Percentiles rank a stretch among this genome's conserved stretches.
Evolutionary conservation across 2,329 filamentous ascomycete species (phyloP).

Genomic region (Venturia asperata): DNA sequence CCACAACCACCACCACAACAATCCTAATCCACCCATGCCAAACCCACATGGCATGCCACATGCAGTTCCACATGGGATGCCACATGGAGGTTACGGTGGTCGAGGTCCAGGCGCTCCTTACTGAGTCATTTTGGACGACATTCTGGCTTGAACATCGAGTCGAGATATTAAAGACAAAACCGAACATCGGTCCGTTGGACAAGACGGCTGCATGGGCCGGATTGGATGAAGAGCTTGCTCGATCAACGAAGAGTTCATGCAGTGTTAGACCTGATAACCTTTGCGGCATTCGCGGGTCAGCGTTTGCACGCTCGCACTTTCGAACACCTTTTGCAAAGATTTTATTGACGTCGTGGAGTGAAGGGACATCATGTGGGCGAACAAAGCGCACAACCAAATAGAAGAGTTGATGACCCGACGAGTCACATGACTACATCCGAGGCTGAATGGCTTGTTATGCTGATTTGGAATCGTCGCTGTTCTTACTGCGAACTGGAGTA

Average conservation of each 20-base stretch:
- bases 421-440: neutral
- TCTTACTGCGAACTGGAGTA: neutral
- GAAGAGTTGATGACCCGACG: neutral
- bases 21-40: neutral
- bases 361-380: neutral
- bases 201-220: neutral
- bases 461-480: neutral
- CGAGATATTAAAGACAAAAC: neutral
- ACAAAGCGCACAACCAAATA: neutral
- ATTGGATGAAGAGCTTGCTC: neutral
- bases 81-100: neutral
- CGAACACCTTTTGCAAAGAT: neutral
- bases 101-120: neutral
- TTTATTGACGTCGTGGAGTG: neutral
- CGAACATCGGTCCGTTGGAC: neutral
- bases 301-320: too few relatives aligned
- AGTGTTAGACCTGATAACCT: neutral
- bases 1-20: slow-evolving; percentile 3
- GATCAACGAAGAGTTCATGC: neutral
- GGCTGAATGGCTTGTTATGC: neutral
- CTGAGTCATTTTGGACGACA: neutral
- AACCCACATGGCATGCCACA: neutral
- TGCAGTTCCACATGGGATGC: neutral
- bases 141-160: neutral
- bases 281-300: neutral